These are phyloP conservation scores for Gaertneriomyces semiglobifer DNA, from an alignment of 192 early-diverging fungal genomes.

Conservation along the genomic window DNA sequence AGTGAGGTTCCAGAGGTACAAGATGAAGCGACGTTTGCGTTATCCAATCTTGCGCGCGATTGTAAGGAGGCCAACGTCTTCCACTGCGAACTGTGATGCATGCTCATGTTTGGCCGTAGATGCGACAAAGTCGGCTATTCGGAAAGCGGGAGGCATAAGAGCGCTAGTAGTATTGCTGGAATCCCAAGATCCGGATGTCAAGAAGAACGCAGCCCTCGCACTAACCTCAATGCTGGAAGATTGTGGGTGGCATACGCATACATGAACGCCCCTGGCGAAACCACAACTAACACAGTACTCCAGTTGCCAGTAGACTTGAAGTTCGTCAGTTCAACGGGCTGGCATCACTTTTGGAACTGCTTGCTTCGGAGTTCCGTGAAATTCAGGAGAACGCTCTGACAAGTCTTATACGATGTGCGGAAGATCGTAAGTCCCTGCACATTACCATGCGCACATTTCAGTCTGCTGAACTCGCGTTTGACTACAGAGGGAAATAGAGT, in stretches of 20 bases:
- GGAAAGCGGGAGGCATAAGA: constrained; percentile 50
- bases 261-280: too few relatives aligned
- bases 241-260: constrained; percentile 31
- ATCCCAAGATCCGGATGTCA: constrained; percentile 54
- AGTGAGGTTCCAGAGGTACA: constrained; percentile 51
- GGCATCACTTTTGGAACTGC: constrained; percentile 41
- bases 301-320: constrained; percentile 49
- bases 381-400: constrained; percentile 49
- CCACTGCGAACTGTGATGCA: too few relatives aligned
- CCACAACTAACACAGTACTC: too few relatives aligned
- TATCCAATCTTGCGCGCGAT: constrained; percentile 51
- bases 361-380: constrained; percentile 47
- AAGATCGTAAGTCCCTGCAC: constrained; percentile 40
- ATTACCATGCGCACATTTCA: not conserved
- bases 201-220: constrained; percentile 49
- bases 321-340: constrained; percentile 48
- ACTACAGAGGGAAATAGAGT: constrained; percentile 41
- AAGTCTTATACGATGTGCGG: constrained; percentile 41
- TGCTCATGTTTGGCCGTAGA: constrained; percentile 24
- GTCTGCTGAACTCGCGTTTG: not conserved
- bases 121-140: constrained; percentile 52
- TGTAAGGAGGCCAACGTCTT: constrained; percentile 32
- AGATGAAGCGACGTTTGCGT: constrained; percentile 53
- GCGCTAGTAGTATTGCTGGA: constrained; percentile 51
- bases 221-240: constrained; percentile 47